Evolutionary conservation across 495 filamentous ascomycete species (phyloP), one percentile per base, ranked within the genome.

Genomic region (Penicillium malachiteum): DNA sequence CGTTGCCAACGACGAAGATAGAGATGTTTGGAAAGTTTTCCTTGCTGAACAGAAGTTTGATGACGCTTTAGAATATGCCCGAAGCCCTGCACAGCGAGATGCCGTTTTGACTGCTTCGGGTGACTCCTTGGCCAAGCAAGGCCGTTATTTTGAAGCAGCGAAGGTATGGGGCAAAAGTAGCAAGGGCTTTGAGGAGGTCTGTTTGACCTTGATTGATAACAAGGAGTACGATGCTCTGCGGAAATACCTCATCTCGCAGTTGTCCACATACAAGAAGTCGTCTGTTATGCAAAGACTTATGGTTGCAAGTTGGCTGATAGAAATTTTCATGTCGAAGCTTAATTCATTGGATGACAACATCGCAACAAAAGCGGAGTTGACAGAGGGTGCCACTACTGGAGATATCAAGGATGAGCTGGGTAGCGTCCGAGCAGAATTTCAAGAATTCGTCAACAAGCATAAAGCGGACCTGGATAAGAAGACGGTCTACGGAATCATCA

Each of bases 281-380:
- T 84, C 83, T 7, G 73, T 87, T 17, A 98, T 97, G 95, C 94
- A 98, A 72, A 75, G 94, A 49, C 85, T 88, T 34, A 96, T 98
- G 92, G 86, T 97, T 52, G 88, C 94, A 21, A 91, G 87, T 62
- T 98, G 94, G 94, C 83, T 98, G 48, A 79, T 96, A 14, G 94
- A 98, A 60, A 79, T 96, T 7, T 97, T 94, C 71, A 98, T 98
- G 94, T 88, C 91, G 3, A 97, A 96, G 71, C 78, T 97, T 32
- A 97, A 97, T 63, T 87, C 87, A 4, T 84, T 98, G 0, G 95
- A 97, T 65, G 94, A 98, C 68, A 91, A 90, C 12, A 90, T 97
- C 48, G 87, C 91, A 35, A 96, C 95, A 0, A 88, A 92, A 59
- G 91, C 91, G 1, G 91, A 96, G 59, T 73, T 96, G 37, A 83